phyloP scores from a whole-genome alignment of 2,329 filamentous ascomycete genomes.

The Penicillium sp. region DNA sequence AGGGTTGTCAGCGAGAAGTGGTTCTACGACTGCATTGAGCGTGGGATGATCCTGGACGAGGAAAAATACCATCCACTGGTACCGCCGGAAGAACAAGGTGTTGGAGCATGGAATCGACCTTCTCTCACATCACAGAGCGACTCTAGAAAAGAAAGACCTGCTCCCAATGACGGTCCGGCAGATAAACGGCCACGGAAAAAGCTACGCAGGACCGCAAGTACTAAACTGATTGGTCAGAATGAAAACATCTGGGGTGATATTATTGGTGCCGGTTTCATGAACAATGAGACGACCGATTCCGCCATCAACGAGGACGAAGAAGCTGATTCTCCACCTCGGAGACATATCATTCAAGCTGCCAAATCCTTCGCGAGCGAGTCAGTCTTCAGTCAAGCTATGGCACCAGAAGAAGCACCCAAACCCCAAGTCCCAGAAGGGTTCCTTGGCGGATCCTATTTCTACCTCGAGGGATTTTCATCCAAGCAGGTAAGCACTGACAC shows the following conservation, averaged over 20 bases:
- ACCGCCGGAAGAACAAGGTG: conserved; percentile 69
- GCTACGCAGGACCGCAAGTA: conserved; percentile 81
- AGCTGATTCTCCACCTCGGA: conserved; percentile 13
- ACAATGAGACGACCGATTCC: conserved; percentile 25
- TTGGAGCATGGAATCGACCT: conserved; percentile 70
- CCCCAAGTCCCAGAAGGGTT: conserved; percentile 51
- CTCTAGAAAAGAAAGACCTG: conserved; percentile 29
- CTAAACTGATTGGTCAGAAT: conserved; percentile 76
- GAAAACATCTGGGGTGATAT: conserved; percentile 92
- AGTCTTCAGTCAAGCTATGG: conserved; percentile 30
- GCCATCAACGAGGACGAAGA: conserved; percentile 27
- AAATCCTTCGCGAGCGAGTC: conserved; percentile 43
- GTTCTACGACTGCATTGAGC: conserved; percentile 77
- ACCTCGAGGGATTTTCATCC: conserved; percentile 60
- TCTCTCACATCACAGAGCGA: conserved; percentile 24
- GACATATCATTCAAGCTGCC: conserved; percentile 31
- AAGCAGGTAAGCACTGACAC: conserved; percentile 47
- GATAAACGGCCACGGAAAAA: conserved; percentile 69
- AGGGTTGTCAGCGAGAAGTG: conserved; percentile 79
- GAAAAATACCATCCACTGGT: conserved; percentile 76
- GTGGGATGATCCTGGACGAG: conserved; percentile 91
- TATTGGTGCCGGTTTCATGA: conserved; percentile 52
- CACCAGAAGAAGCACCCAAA: conserved; percentile 13
- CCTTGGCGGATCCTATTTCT: conserved; percentile 56
- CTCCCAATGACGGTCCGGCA: conserved; percentile 45